A percentile compares a stretch with the other conserved stretches of the same genome.
These are phyloP conservation scores for Musa balbisiana DNA, from an alignment of 202 grass and related monocot genomes.

Conservation along the genomic window DNA sequence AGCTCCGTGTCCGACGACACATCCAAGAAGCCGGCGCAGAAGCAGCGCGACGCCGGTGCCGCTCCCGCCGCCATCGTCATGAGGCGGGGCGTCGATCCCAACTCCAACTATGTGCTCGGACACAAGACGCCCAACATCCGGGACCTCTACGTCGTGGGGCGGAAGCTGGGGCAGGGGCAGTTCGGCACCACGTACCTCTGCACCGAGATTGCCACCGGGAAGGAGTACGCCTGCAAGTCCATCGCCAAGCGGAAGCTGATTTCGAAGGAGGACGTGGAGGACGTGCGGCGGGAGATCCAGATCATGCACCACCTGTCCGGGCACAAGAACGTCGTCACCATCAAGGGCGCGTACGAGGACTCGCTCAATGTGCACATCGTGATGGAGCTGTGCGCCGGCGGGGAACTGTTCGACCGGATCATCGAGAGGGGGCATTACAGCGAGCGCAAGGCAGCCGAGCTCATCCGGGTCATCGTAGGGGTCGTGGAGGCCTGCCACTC, in stretches of 20 bases:
- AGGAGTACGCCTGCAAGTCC: slow-evolving; percentile 6
- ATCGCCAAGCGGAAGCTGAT: slow-evolving; percentile 19
- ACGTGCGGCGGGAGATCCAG: slow-evolving; percentile 21
- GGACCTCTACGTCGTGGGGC: slow-evolving; percentile 8
- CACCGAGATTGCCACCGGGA: slow-evolving; percentile 14
- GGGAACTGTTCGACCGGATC: slow-evolving; percentile 15
- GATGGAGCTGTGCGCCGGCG: slow-evolving; percentile 13
- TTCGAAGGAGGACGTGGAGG: slow-evolving; percentile 2
- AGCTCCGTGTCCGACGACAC: background rate
- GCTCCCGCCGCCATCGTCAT: background rate
- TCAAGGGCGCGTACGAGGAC: slow-evolving; percentile 22
- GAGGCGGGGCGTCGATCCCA: slow-evolving; percentile 3
- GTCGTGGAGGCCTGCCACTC: slow-evolving; percentile 13
- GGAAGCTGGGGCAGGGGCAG: slow-evolving; percentile 19
- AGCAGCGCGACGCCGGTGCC: background rate
- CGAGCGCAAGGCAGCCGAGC: slow-evolving; percentile 17
- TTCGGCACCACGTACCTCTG: slow-evolving; percentile 19
- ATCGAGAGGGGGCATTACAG: slow-evolving; percentile 17
- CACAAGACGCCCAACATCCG: slow-evolving; percentile 10
- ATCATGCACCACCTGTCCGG: slow-evolving; percentile 17
- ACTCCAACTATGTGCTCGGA: slow-evolving; percentile 7
- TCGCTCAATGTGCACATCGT: slow-evolving; percentile 9
- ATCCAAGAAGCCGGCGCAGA: background rate
- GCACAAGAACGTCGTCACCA: slow-evolving; percentile 18
- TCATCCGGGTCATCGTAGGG: slow-evolving; percentile 9